Evolutionary conservation across 2,329 filamentous ascomycete species (phyloP).

Genomic region (Penicillium olsonii): DNA sequence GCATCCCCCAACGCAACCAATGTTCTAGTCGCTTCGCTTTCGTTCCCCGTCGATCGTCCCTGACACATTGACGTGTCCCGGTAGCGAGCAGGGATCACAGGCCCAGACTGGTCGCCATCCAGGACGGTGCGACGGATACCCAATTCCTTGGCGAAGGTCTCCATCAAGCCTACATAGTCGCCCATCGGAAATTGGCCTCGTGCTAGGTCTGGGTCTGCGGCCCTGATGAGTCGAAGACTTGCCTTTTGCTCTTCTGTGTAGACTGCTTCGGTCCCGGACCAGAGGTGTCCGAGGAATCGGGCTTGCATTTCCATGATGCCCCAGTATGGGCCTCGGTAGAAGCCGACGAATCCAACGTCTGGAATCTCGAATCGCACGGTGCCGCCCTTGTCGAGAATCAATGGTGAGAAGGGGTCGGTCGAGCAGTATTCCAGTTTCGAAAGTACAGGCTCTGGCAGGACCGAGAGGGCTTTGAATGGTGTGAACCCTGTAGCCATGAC

Average conservation of each 20-base stretch:
- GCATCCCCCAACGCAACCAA: constrained; percentile 45
- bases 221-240: constrained; percentile 26
- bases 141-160: constrained; percentile 65
- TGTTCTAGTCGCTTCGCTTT: constrained; percentile 46
- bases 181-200: constrained; percentile 78
- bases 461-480: constrained; percentile 63
- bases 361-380: constrained; percentile 63
- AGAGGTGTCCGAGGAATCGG: constrained; percentile 64
- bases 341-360: constrained; percentile 75
- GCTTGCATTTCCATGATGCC: constrained; percentile 86
- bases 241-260: constrained; percentile 27
- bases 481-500: constrained; percentile 77
- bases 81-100: constrained; percentile 60
- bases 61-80: constrained; percentile 22
- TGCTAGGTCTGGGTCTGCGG: constrained; percentile 15
- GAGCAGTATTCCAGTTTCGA: constrained; percentile 60
- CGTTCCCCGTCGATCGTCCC: background rate
- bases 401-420: constrained; percentile 57
- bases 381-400: constrained; percentile 68
- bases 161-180: constrained; percentile 75
- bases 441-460: constrained; percentile 61
- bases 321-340: constrained; percentile 85
- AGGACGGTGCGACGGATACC: constrained; percentile 50
- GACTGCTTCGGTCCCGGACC: constrained; percentile 44
- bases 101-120: constrained; percentile 37